These are phyloP conservation scores for Leishmania tarentolae DNA, from an alignment of 208 protist genomes.

Conservation along the genomic window DNA sequence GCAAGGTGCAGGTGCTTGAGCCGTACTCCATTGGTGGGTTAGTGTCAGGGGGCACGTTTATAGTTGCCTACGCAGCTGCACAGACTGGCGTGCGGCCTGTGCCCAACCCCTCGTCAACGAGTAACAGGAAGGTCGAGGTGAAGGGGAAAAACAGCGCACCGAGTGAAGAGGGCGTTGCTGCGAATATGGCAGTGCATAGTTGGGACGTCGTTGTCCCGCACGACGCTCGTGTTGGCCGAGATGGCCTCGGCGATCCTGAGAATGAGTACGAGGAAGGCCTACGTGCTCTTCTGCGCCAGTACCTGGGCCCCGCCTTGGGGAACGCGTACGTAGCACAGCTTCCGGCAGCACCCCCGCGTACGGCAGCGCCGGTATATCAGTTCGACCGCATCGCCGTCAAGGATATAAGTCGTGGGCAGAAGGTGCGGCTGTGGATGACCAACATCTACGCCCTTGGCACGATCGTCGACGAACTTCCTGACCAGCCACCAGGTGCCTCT, in stretches of 20 bases:
- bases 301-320: slow-evolving; percentile 49
- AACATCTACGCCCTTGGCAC: slow-evolving; percentile 81
- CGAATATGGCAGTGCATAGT: neutral
- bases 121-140: slow-evolving; percentile 1
- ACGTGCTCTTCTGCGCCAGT: slow-evolving; percentile 54
- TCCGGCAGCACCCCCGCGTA: slow-evolving; percentile 44
- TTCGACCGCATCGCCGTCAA: slow-evolving; percentile 44
- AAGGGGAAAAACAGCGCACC: neutral
- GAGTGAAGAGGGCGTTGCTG: neutral
- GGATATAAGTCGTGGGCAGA: slow-evolving; percentile 51
- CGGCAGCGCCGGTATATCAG: slow-evolving; percentile 25
- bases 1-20: slow-evolving; percentile 39
- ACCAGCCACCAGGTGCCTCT: slow-evolving; percentile 2
- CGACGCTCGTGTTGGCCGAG: slow-evolving; percentile 47
- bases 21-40: slow-evolving; percentile 36
- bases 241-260: slow-evolving; percentile 33
- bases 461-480: slow-evolving; percentile 30
- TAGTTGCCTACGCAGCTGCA: slow-evolving; percentile 50
- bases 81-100: neutral
- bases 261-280: slow-evolving; percentile 58
- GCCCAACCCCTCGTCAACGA: neutral
- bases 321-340: slow-evolving; percentile 43
- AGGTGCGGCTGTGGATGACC: slow-evolving; percentile 89
- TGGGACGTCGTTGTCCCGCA: slow-evolving; percentile 85
- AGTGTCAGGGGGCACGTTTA: slow-evolving; percentile 57